Evolutionary conservation across 768 basidiomycete species (phyloP).

Genomic region (Suillus bovinus): DNA sequence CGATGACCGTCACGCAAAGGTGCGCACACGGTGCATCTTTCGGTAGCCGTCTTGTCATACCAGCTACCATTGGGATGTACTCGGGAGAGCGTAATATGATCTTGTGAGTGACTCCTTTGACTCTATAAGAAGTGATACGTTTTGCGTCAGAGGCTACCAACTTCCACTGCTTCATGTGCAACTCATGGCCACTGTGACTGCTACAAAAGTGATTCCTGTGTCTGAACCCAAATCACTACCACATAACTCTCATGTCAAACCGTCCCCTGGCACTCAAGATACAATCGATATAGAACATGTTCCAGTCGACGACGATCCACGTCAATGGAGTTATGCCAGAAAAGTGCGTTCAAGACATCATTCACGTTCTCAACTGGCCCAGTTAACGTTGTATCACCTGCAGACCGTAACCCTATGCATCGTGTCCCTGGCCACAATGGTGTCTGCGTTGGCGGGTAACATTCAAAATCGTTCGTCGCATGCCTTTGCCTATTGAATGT

Average conservation of each 20-base stretch:
- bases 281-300: conserved; percentile 36
- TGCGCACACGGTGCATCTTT: not conserved
- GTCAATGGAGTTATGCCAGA: conserved; percentile 53
- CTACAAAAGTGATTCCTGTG: not conserved
- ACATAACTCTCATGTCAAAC: not conserved
- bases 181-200: not conserved
- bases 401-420: conserved; percentile 30
- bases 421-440: conserved; percentile 25
- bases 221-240: not conserved
- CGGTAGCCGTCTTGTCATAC: not conserved
- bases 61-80: not conserved
- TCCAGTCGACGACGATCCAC: conserved; percentile 58
- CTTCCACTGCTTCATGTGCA: not conserved
- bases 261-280: not conserved
- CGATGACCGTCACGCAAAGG: not conserved
- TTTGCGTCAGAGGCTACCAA: not conserved
- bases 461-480: conserved; percentile 31
- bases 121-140: not conserved
- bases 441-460: conserved; percentile 25
- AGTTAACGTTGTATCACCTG: conserved; percentile 1
- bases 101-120: not conserved
- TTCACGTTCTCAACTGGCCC: not conserved
- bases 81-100: not conserved
- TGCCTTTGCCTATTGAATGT: not conserved
- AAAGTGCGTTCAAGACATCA: conserved; percentile 43